A percentile compares a stretch with the other conserved stretches of the same genome.
These are phyloP conservation scores for Paecilomyces variotii DNA, from an alignment of 2,329 filamentous ascomycete species.

Conservation along the genomic window DNA sequence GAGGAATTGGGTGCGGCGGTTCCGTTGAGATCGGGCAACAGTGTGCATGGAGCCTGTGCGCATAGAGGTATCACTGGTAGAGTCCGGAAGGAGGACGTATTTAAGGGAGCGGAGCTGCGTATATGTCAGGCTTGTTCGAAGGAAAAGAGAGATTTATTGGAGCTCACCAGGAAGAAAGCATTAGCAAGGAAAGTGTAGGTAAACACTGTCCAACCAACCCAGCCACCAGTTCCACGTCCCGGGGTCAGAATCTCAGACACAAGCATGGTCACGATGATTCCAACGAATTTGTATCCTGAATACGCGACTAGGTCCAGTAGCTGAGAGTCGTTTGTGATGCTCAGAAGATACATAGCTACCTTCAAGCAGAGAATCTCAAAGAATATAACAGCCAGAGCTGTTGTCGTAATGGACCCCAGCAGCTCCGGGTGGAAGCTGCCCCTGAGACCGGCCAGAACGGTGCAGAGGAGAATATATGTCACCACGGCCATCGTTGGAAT, in stretches of 20 bases:
- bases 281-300: slow-evolving; percentile 97
- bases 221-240: slow-evolving; percentile 74
- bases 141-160: neutral
- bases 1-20: slow-evolving; percentile 81
- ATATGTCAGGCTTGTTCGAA: neutral
- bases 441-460: slow-evolving; percentile 78
- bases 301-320: slow-evolving; percentile 92
- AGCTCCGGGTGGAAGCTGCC: slow-evolving; percentile 93
- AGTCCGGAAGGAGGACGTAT: slow-evolving; percentile 90
- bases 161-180: slow-evolving; percentile 80
- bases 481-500: slow-evolving; percentile 97
- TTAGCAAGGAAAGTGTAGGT: slow-evolving; percentile 89
- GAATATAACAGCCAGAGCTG: slow-evolving; percentile 71
- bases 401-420: slow-evolving; percentile 78
- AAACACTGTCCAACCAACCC: slow-evolving; percentile 84
- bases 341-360: slow-evolving; percentile 85
- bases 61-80: slow-evolving; percentile 55
- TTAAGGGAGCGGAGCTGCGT: slow-evolving; percentile 80
- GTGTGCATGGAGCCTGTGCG: slow-evolving; percentile 54
- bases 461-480: slow-evolving; percentile 92
- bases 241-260: slow-evolving; percentile 70
- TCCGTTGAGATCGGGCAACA: slow-evolving; percentile 76
- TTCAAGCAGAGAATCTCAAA: slow-evolving; percentile 88
- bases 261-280: slow-evolving; percentile 81
- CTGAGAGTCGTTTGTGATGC: slow-evolving; percentile 89